These are phyloP conservation scores for Penicillium chermesinum DNA, from an alignment of 495 filamentous ascomycete genomes.

Conservation along the genomic window DNA sequence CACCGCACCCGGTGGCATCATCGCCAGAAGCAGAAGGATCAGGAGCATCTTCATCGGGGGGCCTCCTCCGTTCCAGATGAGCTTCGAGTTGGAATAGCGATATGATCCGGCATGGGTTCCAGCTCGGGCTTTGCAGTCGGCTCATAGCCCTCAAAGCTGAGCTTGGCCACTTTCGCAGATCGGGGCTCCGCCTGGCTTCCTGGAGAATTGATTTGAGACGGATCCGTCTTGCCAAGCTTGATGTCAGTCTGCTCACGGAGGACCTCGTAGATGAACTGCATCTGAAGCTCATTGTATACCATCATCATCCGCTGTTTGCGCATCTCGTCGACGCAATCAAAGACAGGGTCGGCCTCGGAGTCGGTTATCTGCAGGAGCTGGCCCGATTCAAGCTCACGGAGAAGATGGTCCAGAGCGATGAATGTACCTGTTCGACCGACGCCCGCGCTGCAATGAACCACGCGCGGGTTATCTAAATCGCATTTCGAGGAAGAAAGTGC, in stretches of 20 bases:
- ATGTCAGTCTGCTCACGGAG: constrained; percentile 64
- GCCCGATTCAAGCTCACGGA: constrained; percentile 74
- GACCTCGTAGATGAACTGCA: constrained; percentile 85
- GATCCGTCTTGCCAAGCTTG: constrained; percentile 37
- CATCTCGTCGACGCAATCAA: constrained; percentile 72
- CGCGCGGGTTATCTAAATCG: constrained; percentile 65
- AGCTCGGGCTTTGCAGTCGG: constrained; percentile 38
- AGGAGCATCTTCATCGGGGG: constrained; percentile 33
- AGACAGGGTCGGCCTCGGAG: constrained; percentile 54
- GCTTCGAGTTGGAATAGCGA: constrained; percentile 25
- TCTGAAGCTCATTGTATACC: constrained; percentile 89
- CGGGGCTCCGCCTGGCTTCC: constrained; percentile 26
- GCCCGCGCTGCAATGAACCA: constrained; percentile 91
- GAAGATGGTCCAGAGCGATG: constrained; percentile 86
- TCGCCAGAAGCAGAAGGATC: no score
- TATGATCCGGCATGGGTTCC: constrained; percentile 26
- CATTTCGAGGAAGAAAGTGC: constrained; percentile 69
- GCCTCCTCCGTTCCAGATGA: constrained; percentile 28
- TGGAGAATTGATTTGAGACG: constrained; percentile 7
- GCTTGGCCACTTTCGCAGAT: constrained; percentile 39
- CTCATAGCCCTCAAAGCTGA: constrained; percentile 30
- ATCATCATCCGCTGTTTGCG: constrained; percentile 90
- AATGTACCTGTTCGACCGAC: constrained; percentile 94
- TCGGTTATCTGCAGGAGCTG: constrained; percentile 47
- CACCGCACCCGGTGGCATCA: no score